Conservation (phyloP, 2,329 filamentous ascomycete genomes). For the Colletotrichum cuscutae region DNA sequence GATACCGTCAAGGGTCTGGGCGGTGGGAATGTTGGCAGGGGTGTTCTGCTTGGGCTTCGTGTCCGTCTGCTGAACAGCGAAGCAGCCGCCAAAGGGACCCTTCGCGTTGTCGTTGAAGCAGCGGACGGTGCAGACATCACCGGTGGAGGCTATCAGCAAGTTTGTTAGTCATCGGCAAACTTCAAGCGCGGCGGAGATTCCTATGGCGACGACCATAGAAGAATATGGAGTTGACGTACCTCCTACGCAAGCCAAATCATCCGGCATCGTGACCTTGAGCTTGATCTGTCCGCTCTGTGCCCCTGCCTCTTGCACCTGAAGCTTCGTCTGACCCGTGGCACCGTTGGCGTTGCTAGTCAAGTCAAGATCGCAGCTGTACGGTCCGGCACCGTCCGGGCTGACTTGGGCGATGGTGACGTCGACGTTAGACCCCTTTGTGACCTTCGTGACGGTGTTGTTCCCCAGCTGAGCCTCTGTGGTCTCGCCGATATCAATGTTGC, state of each 20-base stretch:
- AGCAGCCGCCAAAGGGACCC: conserved; percentile 68
- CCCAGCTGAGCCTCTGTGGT: conserved; percentile 63
- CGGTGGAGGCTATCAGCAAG: conserved; percentile 56
- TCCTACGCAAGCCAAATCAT: conserved; percentile 59
- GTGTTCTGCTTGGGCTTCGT: conserved; percentile 52
- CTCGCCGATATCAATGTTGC: conserved; percentile 70
- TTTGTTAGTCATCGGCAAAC: conserved; percentile 3
- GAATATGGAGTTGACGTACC: conserved; percentile 45
- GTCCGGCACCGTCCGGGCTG: conserved; percentile 63
- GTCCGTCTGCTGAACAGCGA: conserved; percentile 67
- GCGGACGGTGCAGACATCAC: conserved; percentile 68
- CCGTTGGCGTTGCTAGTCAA: conserved; percentile 57
- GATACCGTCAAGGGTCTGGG: conserved; percentile 55
- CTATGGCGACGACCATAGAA: conserved; percentile 14
- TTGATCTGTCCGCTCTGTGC: conserved; percentile 65
- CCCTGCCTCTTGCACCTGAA: conserved; percentile 66
- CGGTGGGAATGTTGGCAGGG: conserved; percentile 56
- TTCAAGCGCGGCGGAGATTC: neutral
- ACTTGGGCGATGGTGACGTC: conserved; percentile 64
- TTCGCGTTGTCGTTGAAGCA: conserved; percentile 68
- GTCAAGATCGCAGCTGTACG: conserved; percentile 65
- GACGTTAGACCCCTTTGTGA: conserved; percentile 56
- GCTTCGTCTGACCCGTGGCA: conserved; percentile 53
- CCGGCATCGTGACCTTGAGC: conserved; percentile 64
- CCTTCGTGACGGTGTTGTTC: conserved; percentile 58